Evolutionary conservation across 2,329 filamentous ascomycete genomes (phyloP).

Genomic region (Colletotrichum orchidophilum): DNA sequence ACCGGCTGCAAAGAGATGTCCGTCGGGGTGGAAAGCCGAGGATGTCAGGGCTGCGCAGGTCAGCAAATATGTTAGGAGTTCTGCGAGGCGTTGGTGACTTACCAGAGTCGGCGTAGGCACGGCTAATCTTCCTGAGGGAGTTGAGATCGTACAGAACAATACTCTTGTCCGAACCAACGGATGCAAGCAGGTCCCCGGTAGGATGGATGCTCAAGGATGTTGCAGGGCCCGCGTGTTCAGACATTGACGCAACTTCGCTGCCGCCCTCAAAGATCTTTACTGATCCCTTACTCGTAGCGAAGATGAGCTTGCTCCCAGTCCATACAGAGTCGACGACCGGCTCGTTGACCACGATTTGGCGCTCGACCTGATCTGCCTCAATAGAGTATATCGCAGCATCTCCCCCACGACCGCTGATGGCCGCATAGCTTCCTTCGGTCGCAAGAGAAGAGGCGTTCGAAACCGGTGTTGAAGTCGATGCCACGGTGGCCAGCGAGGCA

Average conservation of each 20-base stretch:
- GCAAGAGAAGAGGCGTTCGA: conserved; percentile 60
- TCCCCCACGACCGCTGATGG: conserved; percentile 80
- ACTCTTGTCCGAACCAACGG: conserved; percentile 90
- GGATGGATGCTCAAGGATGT: conserved; percentile 85
- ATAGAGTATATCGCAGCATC: conserved; percentile 80
- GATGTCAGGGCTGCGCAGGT: conserved; percentile 71
- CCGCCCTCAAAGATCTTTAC: conserved; percentile 84
- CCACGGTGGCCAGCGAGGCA: conserved; percentile 54
- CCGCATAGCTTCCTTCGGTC: conserved; percentile 69
- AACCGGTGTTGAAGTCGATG: conserved; percentile 58
- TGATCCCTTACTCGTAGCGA: conserved; percentile 78
- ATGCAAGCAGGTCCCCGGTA: conserved; percentile 82
- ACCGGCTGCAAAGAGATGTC: conserved; percentile 90
- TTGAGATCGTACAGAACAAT: conserved; percentile 88
- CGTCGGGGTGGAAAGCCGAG: conserved; percentile 93
- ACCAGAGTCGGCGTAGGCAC: conserved; percentile 77
- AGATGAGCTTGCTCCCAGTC: conserved; percentile 73
- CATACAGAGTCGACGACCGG: conserved; percentile 74
- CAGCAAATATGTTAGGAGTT: conserved; percentile 37
- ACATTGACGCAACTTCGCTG: conserved; percentile 73
- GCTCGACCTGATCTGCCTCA: conserved; percentile 72
- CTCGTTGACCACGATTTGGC: conserved; percentile 72
- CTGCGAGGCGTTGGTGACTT: background rate
- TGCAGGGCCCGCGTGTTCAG: conserved; percentile 84
- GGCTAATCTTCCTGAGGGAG: conserved; percentile 73